Evolutionary conservation across 805 yeast species (phyloP).

Genomic region (Starmerella bombi): DNA sequence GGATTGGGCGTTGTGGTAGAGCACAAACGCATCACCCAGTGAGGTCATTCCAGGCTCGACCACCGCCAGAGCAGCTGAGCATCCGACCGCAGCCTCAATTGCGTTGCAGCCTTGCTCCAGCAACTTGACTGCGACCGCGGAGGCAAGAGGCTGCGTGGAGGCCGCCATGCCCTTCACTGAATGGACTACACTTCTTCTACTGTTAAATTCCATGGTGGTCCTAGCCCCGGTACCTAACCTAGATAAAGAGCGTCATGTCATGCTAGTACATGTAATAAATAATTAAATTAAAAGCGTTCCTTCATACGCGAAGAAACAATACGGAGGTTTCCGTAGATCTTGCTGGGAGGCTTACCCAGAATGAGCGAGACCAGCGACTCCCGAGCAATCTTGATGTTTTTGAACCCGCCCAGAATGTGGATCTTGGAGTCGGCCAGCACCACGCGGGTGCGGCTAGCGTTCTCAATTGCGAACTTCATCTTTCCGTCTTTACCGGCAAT

Average conservation of each 20-base stretch:
- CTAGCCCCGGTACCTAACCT: too few species aligned
- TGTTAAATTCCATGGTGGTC: too few species aligned
- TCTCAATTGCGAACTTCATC: slow-evolving; percentile 96
- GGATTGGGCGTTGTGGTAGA: slow-evolving; percentile 40
- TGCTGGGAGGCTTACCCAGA: slow-evolving; percentile 96
- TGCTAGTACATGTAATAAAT: background rate
- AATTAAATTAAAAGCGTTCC: slow-evolving; percentile 57
- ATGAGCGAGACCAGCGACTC: slow-evolving; percentile 89
- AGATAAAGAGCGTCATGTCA: background rate
- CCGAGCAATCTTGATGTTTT: slow-evolving; percentile 97
- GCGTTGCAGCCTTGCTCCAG: slow-evolving; percentile 59
- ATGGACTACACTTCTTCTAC: too few species aligned
- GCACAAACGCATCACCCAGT: slow-evolving; percentile 38
- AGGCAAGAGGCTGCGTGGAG: too few species aligned
- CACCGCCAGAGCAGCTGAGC: slow-evolving; percentile 30
- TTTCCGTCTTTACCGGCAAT: slow-evolving; percentile 99
- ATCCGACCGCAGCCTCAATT: slow-evolving; percentile 34
- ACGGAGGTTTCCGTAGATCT: slow-evolving; percentile 92
- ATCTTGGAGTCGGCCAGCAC: slow-evolving; percentile 94
- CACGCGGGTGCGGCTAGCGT: slow-evolving; percentile 94
- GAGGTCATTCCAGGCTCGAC: slow-evolving; percentile 33
- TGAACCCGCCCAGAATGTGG: slow-evolving; percentile 92
- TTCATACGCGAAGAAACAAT: slow-evolving; percentile 94
- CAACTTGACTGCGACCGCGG: slow-evolving; percentile 28
- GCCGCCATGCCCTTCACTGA: too few species aligned